Conservation (phyloP, 2,329 filamentous ascomycete species). For the Colletotrichum trifolii region DNA sequence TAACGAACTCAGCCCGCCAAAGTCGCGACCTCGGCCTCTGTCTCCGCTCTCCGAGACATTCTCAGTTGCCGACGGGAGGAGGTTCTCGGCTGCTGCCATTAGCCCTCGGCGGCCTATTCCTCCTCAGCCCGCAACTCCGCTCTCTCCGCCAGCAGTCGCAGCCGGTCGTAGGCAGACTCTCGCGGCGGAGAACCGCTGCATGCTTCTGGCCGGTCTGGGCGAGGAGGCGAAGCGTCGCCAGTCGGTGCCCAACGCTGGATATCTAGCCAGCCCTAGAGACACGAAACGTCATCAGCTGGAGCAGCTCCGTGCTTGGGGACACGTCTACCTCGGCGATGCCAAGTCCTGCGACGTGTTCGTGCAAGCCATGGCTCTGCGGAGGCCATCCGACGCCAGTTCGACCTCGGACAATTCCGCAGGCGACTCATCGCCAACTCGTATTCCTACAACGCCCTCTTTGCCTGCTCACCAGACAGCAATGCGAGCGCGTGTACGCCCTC, state of each 20-base stretch:
- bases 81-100: slow-evolving; percentile 25
- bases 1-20: slow-evolving; percentile 27
- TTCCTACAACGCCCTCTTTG: slow-evolving; percentile 10
- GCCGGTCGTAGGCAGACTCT: slow-evolving; percentile 41
- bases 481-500: slow-evolving; percentile 57
- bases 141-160: slow-evolving; percentile 31
- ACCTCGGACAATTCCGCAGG: slow-evolving; percentile 29
- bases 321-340: slow-evolving; percentile 53
- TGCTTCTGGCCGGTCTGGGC: slow-evolving; percentile 44
- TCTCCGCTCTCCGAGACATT: slow-evolving; percentile 30
- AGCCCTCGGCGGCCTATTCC: slow-evolving; percentile 32
- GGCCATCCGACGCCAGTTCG: slow-evolving; percentile 43
- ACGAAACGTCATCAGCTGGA: slow-evolving; percentile 39
- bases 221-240: slow-evolving; percentile 40
- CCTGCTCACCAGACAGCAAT: slow-evolving; percentile 46
- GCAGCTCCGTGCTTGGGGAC: slow-evolving; percentile 54
- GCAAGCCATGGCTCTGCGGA: slow-evolving; percentile 53
- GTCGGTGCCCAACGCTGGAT: slow-evolving; percentile 38
- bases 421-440: slow-evolving; percentile 17
- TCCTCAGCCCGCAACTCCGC: slow-evolving; percentile 35
- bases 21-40: slow-evolving; percentile 31
- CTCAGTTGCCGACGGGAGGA: slow-evolving; percentile 3
- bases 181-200: slow-evolving; percentile 44
- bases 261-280: slow-evolving; percentile 21
- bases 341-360: slow-evolving; percentile 58